phyloP scores from a whole-genome alignment of 192 early-diverging fungal genomes.

The Thoreauomyces humboldtii region DNA sequence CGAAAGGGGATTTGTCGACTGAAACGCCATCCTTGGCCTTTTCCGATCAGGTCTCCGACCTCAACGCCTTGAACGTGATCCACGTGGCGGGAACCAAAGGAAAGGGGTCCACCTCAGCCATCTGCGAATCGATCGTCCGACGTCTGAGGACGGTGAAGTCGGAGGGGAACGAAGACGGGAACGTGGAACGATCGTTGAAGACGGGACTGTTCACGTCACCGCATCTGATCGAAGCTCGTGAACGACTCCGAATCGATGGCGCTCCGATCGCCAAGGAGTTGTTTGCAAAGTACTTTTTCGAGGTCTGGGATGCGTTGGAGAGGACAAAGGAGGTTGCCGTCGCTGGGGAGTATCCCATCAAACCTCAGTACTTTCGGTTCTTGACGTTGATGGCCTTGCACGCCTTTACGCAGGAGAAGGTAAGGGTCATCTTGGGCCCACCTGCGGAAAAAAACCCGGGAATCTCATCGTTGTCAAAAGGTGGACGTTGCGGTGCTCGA shows the following conservation, averaged over 20 bases:
- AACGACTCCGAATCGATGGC: constrained; percentile 93
- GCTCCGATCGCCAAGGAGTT: constrained; percentile 65
- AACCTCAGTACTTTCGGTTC: constrained; percentile 86
- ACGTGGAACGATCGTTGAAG: not conserved
- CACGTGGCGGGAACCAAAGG: constrained; percentile 91
- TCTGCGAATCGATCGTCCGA: constrained; percentile 76
- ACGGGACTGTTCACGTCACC: constrained; percentile 88
- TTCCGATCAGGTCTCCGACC: constrained; percentile 44
- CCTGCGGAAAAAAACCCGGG: no score
- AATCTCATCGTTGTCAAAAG: not conserved
- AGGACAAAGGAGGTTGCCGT: constrained; percentile 17
- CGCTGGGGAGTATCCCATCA: constrained; percentile 25
- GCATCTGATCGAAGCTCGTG: constrained; percentile 87
- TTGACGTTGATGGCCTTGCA: constrained; percentile 90
- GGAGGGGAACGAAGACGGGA: no score
- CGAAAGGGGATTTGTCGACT: constrained; percentile 37
- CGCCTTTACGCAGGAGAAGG: constrained; percentile 74
- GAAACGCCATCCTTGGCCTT: constrained; percentile 11
- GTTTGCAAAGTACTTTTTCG: constrained; percentile 86
- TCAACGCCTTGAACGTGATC: constrained; percentile 71
- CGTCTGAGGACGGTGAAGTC: constrained; percentile 13
- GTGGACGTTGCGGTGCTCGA: constrained; percentile 79
- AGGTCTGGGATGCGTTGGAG: constrained; percentile 74
- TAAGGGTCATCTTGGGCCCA: constrained; percentile 21
- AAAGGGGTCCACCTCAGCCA: constrained; percentile 81